phyloP scores from a whole-genome alignment of 2,329 filamentous ascomycete genomes.

The Scytalidium lignicola region DNA sequence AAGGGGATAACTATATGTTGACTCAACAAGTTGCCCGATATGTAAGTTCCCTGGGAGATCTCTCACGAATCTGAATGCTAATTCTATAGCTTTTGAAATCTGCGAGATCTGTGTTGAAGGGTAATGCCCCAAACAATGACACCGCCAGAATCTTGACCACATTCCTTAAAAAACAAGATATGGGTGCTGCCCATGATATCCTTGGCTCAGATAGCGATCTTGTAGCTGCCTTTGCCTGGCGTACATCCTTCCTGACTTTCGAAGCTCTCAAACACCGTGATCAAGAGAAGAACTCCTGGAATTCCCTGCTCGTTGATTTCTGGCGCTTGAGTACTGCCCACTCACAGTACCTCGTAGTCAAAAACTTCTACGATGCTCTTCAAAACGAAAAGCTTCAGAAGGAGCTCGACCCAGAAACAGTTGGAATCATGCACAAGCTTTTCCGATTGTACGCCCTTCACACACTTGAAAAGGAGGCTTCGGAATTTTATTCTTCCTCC shows the following conservation, averaged over 20 bases:
- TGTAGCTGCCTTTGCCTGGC: conserved; percentile 71
- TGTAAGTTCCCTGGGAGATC: conserved; percentile 30
- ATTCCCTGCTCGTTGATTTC: conserved; percentile 72
- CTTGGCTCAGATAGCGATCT: conserved; percentile 66
- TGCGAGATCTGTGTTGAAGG: conserved; percentile 62
- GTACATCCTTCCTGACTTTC: conserved; percentile 68
- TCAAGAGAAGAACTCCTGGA: conserved; percentile 71
- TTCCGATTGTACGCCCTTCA: conserved; percentile 62
- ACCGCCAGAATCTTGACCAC: conserved; percentile 60
- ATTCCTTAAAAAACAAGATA: conserved; percentile 61
- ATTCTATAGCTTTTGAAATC: conserved; percentile 59
- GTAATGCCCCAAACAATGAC: conserved; percentile 60
- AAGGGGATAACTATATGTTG: conserved; percentile 80
- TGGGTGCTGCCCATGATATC: conserved; percentile 69
- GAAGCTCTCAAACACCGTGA: conserved; percentile 71
- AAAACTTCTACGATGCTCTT: conserved; percentile 71
- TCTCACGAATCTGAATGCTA: conserved; percentile 1
- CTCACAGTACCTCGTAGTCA: conserved; percentile 72
- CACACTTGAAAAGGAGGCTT: conserved; percentile 63
- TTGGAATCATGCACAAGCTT: conserved; percentile 56
- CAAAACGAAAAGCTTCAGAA: conserved; percentile 46
- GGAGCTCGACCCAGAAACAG: conserved; percentile 52
- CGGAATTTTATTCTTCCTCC: conserved; percentile 66
- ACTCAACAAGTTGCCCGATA: conserved; percentile 75
- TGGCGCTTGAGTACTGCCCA: conserved; percentile 71